A percentile compares a stretch with the other conserved stretches of the same genome.
Conservation (phyloP, 768 basidiomycete genomes). For the Rhodosporidiobolus odoratus region DNA sequence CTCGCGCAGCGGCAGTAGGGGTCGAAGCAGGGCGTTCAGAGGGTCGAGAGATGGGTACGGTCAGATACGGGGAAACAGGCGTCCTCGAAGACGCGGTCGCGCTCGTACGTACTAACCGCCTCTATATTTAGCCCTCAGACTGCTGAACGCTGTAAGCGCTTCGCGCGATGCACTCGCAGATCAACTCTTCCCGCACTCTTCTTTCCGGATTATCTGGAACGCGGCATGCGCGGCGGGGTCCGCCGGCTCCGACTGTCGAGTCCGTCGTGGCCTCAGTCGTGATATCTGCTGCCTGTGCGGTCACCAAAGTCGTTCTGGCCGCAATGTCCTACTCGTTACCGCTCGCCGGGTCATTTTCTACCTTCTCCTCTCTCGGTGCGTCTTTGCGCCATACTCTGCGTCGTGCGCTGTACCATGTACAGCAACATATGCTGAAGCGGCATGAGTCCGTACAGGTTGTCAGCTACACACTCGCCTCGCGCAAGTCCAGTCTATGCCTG, state of each 20-base stretch:
- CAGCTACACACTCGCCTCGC: slow-evolving; percentile 41
- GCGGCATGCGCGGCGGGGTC: neutral
- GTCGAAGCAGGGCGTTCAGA: neutral
- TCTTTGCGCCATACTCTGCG: neutral
- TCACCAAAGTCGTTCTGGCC: no score
- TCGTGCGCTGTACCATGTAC: neutral
- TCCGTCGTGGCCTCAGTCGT: no score
- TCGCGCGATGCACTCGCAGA: neutral
- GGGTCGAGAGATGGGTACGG: neutral
- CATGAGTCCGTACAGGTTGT: neutral
- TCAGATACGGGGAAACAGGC: neutral
- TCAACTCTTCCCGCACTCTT: neutral
- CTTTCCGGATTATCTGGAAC: neutral
- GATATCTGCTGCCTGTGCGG: no score
- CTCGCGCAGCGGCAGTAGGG: neutral
- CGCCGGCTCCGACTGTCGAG: neutral
- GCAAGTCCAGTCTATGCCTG: slow-evolving; percentile 43
- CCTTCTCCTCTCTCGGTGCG: neutral
- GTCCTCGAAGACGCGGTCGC: neutral
- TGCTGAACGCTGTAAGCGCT: neutral
- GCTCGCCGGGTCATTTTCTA: neutral
- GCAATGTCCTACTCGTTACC: neutral
- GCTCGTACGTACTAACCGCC: neutral
- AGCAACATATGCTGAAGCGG: neutral
- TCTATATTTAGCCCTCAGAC: neutral